Evolutionary conservation across 805 yeast species (phyloP).

Genomic region (Metschnikowia orientalis): DNA sequence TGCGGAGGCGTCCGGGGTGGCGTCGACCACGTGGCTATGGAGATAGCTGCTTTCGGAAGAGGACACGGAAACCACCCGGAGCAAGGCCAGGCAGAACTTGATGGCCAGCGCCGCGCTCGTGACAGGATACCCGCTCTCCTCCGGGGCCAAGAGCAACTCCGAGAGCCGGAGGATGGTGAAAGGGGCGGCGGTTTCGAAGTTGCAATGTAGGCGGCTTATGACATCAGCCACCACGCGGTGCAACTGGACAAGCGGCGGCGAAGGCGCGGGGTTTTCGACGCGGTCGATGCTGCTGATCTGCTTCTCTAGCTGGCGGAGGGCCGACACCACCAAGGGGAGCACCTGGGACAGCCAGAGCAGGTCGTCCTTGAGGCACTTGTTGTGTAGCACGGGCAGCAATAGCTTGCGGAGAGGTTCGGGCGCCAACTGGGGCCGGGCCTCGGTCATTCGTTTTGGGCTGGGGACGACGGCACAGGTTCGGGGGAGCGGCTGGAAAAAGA

Average conservation of each 20-base stretch:
- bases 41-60: constrained; percentile 8
- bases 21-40: constrained; percentile 2
- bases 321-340: constrained; percentile 7
- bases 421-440: no score
- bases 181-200: constrained; percentile 21
- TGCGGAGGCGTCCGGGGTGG: background rate
- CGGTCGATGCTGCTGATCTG: constrained; percentile 7
- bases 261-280: constrained; percentile 10
- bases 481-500: no score
- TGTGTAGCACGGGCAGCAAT: constrained; percentile 10
- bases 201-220: constrained; percentile 21
- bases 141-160: constrained; percentile 14
- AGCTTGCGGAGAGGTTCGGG: constrained; percentile 6
- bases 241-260: constrained; percentile 9
- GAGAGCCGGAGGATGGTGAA: constrained; percentile 17
- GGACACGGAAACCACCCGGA: constrained; percentile 11
- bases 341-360: constrained; percentile 11
- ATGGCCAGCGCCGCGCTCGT: constrained; percentile 12
- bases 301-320: constrained; percentile 7
- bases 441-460: no score
- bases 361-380: constrained; percentile 13
- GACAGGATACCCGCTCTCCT: constrained; percentile 15
- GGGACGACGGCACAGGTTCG: no score
- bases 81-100: constrained; percentile 16
- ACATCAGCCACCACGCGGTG: constrained; percentile 6